Evolutionary conservation across 2,329 filamentous ascomycete genomes (phyloP).

Genomic region (Grosmannia penicillata): DNA sequence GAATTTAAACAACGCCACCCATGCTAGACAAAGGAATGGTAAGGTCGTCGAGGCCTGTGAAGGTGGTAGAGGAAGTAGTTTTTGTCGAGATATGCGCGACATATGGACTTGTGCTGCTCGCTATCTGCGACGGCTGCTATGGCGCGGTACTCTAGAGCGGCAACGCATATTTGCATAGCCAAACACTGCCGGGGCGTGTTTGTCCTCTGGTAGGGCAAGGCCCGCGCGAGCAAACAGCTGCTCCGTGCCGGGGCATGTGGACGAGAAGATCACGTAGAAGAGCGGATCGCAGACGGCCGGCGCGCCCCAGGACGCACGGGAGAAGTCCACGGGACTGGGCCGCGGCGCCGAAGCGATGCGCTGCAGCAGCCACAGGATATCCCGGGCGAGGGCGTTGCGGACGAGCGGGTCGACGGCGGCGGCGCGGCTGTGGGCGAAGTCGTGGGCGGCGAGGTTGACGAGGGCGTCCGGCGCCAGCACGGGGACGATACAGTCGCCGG

Average conservation of each 20-base stretch:
- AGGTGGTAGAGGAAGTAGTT: too few species aligned
- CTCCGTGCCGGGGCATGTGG: conserved; percentile 12
- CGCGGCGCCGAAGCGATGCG: conserved; percentile 12
- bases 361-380: conserved; percentile 21
- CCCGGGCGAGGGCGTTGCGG: conserved; percentile 12
- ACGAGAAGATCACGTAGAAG: conserved; percentile 13
- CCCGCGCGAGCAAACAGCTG: conserved; percentile 17
- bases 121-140: too few species aligned
- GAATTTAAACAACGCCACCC: too few species aligned
- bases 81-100: too few species aligned
- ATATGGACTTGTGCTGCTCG: too few species aligned
- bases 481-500: background rate
- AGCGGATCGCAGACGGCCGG: conserved; percentile 6
- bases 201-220: conserved; percentile 6
- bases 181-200: too few species aligned
- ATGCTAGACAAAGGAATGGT: too few species aligned
- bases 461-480: conserved; percentile 21
- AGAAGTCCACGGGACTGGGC: background rate
- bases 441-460: conserved; percentile 19
- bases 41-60: too few species aligned
- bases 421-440: conserved; percentile 12
- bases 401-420: background rate
- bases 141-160: too few species aligned
- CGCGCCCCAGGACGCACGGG: too few species aligned
- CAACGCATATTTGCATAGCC: too few species aligned